Evolutionary conservation across 768 basidiomycete genomes (phyloP), one percentile per base, ranked within the genome.

Genomic region (Agrocybe praecox): DNA sequence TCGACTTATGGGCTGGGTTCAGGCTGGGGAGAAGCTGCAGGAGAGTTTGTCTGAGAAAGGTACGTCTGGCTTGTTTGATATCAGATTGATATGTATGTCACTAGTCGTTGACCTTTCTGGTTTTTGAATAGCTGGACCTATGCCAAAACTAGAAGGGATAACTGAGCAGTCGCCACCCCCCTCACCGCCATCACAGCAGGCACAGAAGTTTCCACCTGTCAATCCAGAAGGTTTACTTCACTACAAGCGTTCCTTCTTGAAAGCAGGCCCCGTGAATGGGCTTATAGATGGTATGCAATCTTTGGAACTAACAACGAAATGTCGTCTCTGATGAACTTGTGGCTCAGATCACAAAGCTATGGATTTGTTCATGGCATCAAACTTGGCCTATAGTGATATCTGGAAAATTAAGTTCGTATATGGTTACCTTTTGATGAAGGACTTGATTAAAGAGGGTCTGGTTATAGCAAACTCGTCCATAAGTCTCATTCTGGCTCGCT

Each of bases 1-100:
- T 48, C 68, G 89, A 52, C 67, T 89, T 29, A 86, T 90, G 58
- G 86, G 85, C 3, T 84, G 85, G 77, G 81, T 84, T 3, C 89
- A 90, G 69, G 74, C 76, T 33, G 85, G 76, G 32, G 75, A 75
- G 62, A 62, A 65, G 11, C 67, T 81, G 19, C 69, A 68, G 18
- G 75, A 76, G 40, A 71, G 73, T 24, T 64, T 84, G 55, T 67
- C 80, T 26, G 65, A 67, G 2, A 76, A 72, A 69, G 64, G 87
- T 89, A 56, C 64, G 84, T 75, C 14, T 45, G 24, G 17, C 15
- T 29, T 33, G 26, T 29, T 29, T 5, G 9, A 9, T 18, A 17
- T 21, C 47, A 26, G 12, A 29, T 14, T 2, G 19, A 15, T 23
- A 46, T 22, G 22, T 12, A 46, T 48, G 45, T 9, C 7, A 34